Evolutionary conservation across 495 filamentous ascomycete species (phyloP), one percentile per base, ranked within the genome.

Genomic region (Bathelium albidoporum): DNA sequence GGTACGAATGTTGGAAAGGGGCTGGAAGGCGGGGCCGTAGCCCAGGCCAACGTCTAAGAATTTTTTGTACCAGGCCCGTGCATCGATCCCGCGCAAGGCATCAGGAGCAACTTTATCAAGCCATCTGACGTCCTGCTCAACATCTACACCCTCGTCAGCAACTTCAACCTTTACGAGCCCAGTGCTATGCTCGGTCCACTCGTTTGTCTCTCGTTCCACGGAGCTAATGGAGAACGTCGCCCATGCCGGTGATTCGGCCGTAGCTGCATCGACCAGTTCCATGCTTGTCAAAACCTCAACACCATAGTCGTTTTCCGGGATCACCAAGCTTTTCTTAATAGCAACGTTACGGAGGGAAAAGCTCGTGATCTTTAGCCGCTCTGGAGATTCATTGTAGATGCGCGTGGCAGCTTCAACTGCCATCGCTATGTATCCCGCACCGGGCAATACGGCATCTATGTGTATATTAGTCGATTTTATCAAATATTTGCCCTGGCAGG

Each of bases 371-470:
- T 12, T n/a, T 22, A 49, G 5, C 12, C 11, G 14, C 5, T 5
- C 18, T 5, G 44, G 44, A 20, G 5, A 16, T 5, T 49, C 44
- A 5, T 1, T 5, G 20, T 49, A 5, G 11, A 49, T 5, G 14
- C 18, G 12, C 11, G 1, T 49, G 5, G 18, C 18, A 49, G 75
- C 77, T 63, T 79, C 76, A 20, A 78, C 68, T 0, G 71, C 75
- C 75, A 76, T 78, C 4, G 71, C 59, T 2, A 80, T 52, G 62
- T 74, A 79, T 0, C 73, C 77, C 1, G 76, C 75, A 31, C 67
- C 75, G 3, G 78, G 78, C 43, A 77, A 78, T 1, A 80, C 64
- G 44, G 69, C 61, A 16, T 41, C 36, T 41, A 18, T 18, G 36
- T 10, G 1, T 41, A 41, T 9, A 41, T 41, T 18, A 18, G 9